Conservation (phyloP, 495 filamentous ascomycete species). For the Xylona heveae region DNA sequence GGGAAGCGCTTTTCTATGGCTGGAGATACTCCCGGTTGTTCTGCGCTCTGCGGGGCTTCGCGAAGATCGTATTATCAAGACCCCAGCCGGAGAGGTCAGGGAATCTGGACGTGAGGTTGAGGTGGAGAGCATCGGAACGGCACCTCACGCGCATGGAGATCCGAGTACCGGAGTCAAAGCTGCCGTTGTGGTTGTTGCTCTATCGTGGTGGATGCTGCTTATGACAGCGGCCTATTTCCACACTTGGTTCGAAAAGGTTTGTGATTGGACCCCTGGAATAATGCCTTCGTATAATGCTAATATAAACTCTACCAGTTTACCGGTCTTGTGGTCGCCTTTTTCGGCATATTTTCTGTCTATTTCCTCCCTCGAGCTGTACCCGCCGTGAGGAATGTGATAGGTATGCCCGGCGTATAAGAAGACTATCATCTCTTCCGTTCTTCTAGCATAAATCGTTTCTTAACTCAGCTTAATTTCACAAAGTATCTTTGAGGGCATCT, state of each 20-base stretch:
- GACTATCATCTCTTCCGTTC: too few relatives aligned
- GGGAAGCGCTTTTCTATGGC: constrained; percentile 52
- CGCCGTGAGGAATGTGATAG: constrained; percentile 40
- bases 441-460: too few relatives aligned
- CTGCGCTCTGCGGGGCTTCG: constrained; percentile 19
- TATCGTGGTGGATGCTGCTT: constrained; percentile 85
- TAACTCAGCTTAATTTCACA: too few relatives aligned
- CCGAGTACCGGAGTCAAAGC: constrained; percentile 26
- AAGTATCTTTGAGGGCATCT: too few relatives aligned
- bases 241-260: constrained; percentile 93
- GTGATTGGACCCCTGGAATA: constrained; percentile 7
- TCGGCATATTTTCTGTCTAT: constrained; percentile 50
- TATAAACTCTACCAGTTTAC: constrained; percentile 29
- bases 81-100: constrained; percentile 30
- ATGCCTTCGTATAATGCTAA: background rate
- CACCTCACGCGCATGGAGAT: constrained; percentile 8
- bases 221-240: constrained; percentile 98
- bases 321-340: constrained; percentile 46
- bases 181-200: constrained; percentile 26
- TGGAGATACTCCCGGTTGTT: constrained; percentile 52
- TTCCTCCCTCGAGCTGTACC: constrained; percentile 49
- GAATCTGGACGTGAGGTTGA: constrained; percentile 18
- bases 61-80: constrained; percentile 36
- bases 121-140: constrained; percentile 11
- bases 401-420: constrained; percentile 57